Percentiles rank a stretch among this genome's conserved stretches.
Conservation (phyloP, 2,329 filamentous ascomycete genomes). For the Colletotrichum costaricense region DNA sequence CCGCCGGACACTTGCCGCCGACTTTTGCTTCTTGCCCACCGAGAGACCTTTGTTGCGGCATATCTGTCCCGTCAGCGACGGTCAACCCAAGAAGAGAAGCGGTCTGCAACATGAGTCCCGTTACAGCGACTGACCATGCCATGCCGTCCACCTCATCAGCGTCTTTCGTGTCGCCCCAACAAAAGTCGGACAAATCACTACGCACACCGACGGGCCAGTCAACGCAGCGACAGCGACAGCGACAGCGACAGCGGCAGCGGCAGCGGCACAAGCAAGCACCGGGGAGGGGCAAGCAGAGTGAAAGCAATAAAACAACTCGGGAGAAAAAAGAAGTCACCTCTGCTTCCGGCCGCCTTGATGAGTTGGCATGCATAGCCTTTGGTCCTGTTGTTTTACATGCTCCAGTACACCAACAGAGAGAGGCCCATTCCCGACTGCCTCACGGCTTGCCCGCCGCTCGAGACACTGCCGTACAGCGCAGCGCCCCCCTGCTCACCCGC, state of each 20-base stretch:
- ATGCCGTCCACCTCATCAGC: conserved; percentile 13
- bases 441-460: conserved; percentile 2
- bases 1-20: not conserved
- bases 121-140: not conserved
- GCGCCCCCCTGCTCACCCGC: conserved; percentile 20
- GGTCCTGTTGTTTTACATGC: conserved; percentile 29
- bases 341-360: conserved; percentile 29
- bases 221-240: conserved; percentile 14
- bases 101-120: conserved; percentile 6
- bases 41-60: not conserved
- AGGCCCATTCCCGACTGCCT: not conserved
- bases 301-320: not conserved
- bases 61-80: not conserved
- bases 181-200: conserved; percentile 28
- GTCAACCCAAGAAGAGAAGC: not conserved
- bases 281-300: not conserved
- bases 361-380: conserved; percentile 36
- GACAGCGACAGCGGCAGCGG: conserved; percentile 2
- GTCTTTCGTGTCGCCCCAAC: conserved; percentile 20
- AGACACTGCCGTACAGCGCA: conserved; percentile 5
- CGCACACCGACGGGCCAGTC: conserved; percentile 19
- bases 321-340: conserved; percentile 1
- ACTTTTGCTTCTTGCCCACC: not conserved
- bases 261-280: not conserved
- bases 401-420: conserved; percentile 2